Evolutionary conservation across 2,329 filamentous ascomycete genomes (phyloP), one percentile per base, ranked within the genome.

Genomic region (Fusarium sp.): DNA sequence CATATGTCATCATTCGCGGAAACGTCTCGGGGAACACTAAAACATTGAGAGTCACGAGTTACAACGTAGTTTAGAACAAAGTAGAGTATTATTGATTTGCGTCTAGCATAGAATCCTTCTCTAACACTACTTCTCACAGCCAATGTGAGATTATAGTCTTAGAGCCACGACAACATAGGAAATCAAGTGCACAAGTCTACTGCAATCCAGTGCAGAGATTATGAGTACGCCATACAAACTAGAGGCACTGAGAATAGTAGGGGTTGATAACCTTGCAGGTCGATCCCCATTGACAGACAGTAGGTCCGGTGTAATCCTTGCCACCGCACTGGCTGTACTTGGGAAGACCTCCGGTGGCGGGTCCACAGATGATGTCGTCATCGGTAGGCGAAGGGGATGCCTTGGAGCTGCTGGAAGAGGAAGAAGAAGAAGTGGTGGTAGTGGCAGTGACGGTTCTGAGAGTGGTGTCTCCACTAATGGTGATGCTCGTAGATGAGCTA

Each of bases 321-420:
- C 71, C 71, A 25, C 71, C 71, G 2, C 71, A 73, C 55, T 73
- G 71, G 11, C 67, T 68, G 7, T 73, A 73, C 10, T 73, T 73
- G 1, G 69, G 59, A 5, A 73, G 34, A 2, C 70, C 69, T 20
- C 71, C 71, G 16, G 55, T 36, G 3, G 51, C 51, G 2, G 71
- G 71, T 14, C 67, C 69, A 0, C 71, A 73, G 3, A 70, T 38
- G 1, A 73, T 70, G 8, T 70, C 71, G 3, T 61, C 64, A 2
- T 62, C 59, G 0, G 64, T 67, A 0, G 69, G 57, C 5, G 66
- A 53, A 1, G 34, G 42, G 0, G 36, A 13, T 1, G 49, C 25
- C 5, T 34, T 42, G 2, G 58, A 63, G 2, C 42, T 65, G 9
- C 50, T 67, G 2, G 44, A 49, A 16, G 44, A 27, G 4, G 42